phyloP scores from a whole-genome alignment of 192 early-diverging fungal genomes.

The Podochytrium sp. region DNA sequence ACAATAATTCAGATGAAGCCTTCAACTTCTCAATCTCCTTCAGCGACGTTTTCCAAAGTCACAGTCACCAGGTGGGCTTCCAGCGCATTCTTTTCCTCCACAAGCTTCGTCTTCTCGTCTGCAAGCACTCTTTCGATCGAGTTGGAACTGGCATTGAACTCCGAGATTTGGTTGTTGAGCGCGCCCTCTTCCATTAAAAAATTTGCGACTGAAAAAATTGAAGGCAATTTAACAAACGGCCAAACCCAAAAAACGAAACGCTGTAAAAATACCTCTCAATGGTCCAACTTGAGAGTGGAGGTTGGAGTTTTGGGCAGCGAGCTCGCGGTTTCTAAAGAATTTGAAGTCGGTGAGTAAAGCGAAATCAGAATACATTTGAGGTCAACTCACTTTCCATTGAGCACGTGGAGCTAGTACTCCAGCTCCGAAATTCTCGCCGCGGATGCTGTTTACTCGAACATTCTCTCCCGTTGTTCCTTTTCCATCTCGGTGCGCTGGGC shows the following conservation, averaged over 20 bases:
- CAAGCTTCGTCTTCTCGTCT: constrained; percentile 13
- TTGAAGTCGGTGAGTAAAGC: constrained; percentile 28
- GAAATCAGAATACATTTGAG: constrained; percentile 33
- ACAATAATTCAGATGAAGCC: not conserved
- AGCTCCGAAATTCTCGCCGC: no score
- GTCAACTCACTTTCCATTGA: no score
- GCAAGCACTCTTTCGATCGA: constrained; percentile 12
- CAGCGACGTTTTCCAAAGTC: not conserved
- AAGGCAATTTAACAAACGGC: no score
- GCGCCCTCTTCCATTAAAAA: constrained; percentile 67
- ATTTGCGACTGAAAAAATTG: constrained; percentile 44
- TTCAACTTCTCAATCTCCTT: not conserved
- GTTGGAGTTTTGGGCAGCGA: no score
- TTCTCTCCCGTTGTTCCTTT: no score
- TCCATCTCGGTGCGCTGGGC: no score
- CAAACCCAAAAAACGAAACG: no score
- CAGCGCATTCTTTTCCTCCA: not conserved
- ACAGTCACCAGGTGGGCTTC: constrained; percentile 3
- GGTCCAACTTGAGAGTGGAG: no score
- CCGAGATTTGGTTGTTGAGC: constrained; percentile 47
- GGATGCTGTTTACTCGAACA: no score
- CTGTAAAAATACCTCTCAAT: no score
- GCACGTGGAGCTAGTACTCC: no score
- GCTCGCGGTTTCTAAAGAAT: constrained; percentile 8
- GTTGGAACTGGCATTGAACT: constrained; percentile 30